Evolutionary conservation across 2,329 filamentous ascomycete species (phyloP), one percentile per base, ranked within the genome.

Genomic region (Leptodontidium sp.): DNA sequence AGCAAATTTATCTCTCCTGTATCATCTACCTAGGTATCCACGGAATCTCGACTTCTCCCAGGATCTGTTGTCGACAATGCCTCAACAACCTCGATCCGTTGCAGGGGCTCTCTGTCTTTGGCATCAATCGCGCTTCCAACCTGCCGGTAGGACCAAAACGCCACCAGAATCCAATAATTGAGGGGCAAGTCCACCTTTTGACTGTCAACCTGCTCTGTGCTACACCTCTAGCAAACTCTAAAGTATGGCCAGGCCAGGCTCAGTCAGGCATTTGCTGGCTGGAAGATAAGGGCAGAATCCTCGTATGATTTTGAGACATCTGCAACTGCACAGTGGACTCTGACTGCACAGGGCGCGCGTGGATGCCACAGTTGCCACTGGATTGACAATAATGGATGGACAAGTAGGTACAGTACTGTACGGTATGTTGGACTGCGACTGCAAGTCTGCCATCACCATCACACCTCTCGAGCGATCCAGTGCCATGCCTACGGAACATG

Each of bases 291-390:
- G 35, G 11, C 57, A 15, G 14, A 26, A 21, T 59, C 38, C 21
- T 59, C 57, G 57, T 59, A 59, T n/a, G 57, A 59, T 45, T 45
- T 45, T 45, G n/a, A 59, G 57, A 59, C 57, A 59, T 26, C 12
- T 40, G 57, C 2, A 43, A 59, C 21, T 21, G n/a, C 35, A 59
- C 21, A 40, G 38, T 12, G 38, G 8, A 9, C 38, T 6, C 35
- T 21, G 47, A 40, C 35, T 21, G 47, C 29, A 32, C 29, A 32
- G 29, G 29, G 29, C 29, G 57, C 35, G 38, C 57, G 38, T 59
- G 57, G 35, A 35, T 55, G 38, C 38, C 38, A 40, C 38, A 40
- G 38, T 40, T 40, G 38, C 38, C 38, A 40, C 38, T 40, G 38
- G 38, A 40, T 40, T 9, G 38, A 40, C 8, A 40, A 11, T 40